Conservation (phyloP, 306 rosid genomes). For the Fragaria iinumae region DNA sequence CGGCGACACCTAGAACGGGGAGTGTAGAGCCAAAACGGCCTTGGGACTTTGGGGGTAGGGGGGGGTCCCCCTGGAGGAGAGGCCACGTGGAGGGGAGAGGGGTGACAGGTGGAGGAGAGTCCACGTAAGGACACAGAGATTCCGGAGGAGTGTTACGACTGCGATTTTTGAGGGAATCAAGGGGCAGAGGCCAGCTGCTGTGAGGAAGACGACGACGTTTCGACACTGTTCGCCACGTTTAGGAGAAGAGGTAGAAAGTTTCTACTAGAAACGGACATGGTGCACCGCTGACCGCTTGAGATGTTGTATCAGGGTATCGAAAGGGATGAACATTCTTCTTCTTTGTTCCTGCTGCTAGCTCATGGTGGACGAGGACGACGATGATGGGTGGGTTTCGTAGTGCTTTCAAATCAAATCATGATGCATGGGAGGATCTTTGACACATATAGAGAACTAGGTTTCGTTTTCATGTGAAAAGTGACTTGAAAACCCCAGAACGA, state of each 20-base stretch:
- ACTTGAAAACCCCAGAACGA: neutral
- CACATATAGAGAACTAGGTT: neutral
- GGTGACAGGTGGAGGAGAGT: neutral
- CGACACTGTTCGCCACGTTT: slow-evolving; percentile 12
- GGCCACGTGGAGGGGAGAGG: neutral
- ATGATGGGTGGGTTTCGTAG: neutral
- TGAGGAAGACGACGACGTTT: neutral
- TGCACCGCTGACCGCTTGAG: slow-evolving; percentile 8
- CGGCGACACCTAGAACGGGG: slow-evolving; percentile 14
- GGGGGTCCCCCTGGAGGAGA: neutral
- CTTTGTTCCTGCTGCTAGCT: neutral
- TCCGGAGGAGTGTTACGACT: neutral
- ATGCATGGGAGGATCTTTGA: neutral
- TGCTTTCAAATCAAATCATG: slow-evolving; percentile 5
- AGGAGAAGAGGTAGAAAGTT: no score
- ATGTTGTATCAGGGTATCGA: neutral
- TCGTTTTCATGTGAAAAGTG: neutral
- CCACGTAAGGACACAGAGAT: slow-evolving; percentile 13
- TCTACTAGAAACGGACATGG: neutral
- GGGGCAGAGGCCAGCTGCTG: neutral
- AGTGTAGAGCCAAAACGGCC: neutral
- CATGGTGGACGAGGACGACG: neutral
- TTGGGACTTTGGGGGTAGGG: neutral
- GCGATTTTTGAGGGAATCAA: neutral
- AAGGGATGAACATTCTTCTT: neutral